Conservation (phyloP, 139 green algal species). For the Zygnema cylindricum region DNA sequence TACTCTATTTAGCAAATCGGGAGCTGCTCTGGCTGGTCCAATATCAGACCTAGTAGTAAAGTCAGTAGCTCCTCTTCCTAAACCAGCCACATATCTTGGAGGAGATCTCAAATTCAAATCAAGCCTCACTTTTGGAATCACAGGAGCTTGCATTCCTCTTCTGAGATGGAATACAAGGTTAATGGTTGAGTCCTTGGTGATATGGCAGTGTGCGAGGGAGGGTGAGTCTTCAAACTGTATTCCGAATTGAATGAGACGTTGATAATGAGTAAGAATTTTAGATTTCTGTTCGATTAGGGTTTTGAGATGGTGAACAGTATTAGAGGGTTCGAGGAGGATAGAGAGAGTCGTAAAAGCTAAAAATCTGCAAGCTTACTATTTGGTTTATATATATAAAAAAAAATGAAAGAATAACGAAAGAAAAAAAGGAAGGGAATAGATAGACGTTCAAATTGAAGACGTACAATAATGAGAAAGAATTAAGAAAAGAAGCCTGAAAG, state of each 20-base stretch:
- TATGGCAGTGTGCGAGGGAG: not conserved
- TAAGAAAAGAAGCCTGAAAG: not conserved
- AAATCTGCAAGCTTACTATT: not conserved
- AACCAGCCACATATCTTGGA: slow-evolving; percentile 88
- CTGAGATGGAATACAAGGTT: not conserved
- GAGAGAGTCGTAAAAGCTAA: too few species aligned
- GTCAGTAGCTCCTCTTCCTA: slow-evolving; percentile 92
- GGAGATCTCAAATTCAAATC: slow-evolving; percentile 68
- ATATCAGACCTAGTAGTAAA: slow-evolving; percentile 99
- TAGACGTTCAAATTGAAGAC: not conserved
- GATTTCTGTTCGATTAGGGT: not conserved
- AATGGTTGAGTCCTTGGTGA: not conserved
- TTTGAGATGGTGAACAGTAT: not conserved
- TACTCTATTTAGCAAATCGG: slow-evolving; percentile 57
- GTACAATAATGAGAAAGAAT: not conserved
- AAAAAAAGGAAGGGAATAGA: not conserved
- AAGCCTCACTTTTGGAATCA: slow-evolving; percentile 11
- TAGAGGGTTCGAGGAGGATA: not conserved
- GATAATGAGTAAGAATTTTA: not conserved
- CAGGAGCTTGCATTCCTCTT: not conserved
- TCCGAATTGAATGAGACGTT: not conserved
- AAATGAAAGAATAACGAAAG: not conserved
- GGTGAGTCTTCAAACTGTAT: not conserved
- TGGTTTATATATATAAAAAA: not conserved
- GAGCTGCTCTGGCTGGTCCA: slow-evolving; percentile 73